A percentile compares a stretch with the other conserved stretches of the same genome.
phyloP scores from a whole-genome alignment of 805 yeast species.

The Komagataella phaffii region DNA sequence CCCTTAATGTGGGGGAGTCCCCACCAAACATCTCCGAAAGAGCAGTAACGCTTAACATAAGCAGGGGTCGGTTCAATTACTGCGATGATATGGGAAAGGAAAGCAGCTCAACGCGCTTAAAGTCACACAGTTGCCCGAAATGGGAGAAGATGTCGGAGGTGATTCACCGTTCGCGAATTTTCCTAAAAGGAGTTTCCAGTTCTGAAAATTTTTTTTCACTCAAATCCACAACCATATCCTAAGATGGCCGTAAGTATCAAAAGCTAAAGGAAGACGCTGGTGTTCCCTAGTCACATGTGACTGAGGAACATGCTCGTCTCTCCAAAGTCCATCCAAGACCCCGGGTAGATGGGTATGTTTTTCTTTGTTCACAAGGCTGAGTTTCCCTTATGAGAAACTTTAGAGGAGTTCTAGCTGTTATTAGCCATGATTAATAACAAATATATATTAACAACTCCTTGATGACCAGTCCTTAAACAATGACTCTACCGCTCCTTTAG shows the following conservation, averaged over 20 bases:
- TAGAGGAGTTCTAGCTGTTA: neutral
- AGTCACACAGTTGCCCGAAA: neutral
- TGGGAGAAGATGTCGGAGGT: neutral
- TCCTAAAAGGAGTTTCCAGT: neutral
- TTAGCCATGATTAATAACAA: conserved; percentile 10
- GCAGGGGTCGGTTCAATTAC: neutral
- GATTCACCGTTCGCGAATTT: neutral
- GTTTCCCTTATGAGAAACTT: neutral
- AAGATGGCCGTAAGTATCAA: neutral
- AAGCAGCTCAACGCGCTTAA: neutral
- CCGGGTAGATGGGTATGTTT: conserved; percentile 2
- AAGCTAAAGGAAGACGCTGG: neutral
- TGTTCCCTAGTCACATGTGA: neutral
- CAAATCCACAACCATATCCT: neutral
- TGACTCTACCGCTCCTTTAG: conserved; percentile 98
- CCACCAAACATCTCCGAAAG: neutral
- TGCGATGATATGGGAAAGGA: neutral
- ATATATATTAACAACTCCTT: conserved; percentile 12
- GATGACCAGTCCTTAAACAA: conserved; percentile 40
- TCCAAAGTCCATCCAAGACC: neutral
- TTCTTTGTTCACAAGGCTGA: conserved; percentile 1
- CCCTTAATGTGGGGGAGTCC: conserved; percentile 19
- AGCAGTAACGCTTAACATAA: neutral
- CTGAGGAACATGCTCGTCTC: neutral
- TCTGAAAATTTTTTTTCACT: neutral